A percentile compares a stretch with the other conserved stretches of the same genome.
Conservation (phyloP, 2,329 filamentous ascomycete genomes). For the Stagonosporopsis cucurbitacearum region DNA sequence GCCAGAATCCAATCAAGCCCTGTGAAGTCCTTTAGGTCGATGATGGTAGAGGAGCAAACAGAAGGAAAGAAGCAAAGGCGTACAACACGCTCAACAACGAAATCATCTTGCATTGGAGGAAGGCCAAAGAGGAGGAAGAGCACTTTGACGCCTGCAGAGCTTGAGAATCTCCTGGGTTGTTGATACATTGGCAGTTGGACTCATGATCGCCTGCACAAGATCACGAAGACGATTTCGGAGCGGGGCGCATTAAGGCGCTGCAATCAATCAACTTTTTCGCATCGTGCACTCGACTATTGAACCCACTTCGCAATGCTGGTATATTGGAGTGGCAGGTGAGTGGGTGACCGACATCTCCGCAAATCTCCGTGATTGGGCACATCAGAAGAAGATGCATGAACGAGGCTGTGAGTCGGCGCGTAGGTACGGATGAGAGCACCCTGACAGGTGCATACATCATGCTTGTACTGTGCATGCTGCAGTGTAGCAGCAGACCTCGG, state of each 20-base stretch:
- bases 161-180: conserved; percentile 58
- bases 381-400: conserved; percentile 31
- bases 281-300: conserved; percentile 4
- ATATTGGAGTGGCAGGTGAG: conserved; percentile 21
- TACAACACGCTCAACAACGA: conserved; percentile 40
- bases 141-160: conserved; percentile 76
- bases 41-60: conserved; percentile 29
- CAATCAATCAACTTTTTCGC: conserved; percentile 13
- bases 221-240: conserved; percentile 10
- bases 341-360: conserved; percentile 17
- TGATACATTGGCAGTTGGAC: conserved; percentile 19
- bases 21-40: conserved; percentile 15
- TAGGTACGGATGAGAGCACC: conserved; percentile 25
- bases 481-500: conserved; percentile 1
- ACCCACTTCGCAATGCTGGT: conserved; percentile 5
- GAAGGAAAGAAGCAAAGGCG: conserved; percentile 32
- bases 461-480: background rate
- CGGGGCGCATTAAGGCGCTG: conserved; percentile 14
- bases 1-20: conserved; percentile 24
- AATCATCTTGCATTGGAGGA: conserved; percentile 58
- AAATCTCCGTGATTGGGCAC: conserved; percentile 22
- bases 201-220: conserved; percentile 1
- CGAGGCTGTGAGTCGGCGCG: conserved; percentile 31
- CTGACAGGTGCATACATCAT: conserved; percentile 7
- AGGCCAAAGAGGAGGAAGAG: conserved; percentile 71